These are phyloP conservation scores for Glonium stellatum DNA, from an alignment of 495 filamentous ascomycete species.

Conservation along the genomic window DNA sequence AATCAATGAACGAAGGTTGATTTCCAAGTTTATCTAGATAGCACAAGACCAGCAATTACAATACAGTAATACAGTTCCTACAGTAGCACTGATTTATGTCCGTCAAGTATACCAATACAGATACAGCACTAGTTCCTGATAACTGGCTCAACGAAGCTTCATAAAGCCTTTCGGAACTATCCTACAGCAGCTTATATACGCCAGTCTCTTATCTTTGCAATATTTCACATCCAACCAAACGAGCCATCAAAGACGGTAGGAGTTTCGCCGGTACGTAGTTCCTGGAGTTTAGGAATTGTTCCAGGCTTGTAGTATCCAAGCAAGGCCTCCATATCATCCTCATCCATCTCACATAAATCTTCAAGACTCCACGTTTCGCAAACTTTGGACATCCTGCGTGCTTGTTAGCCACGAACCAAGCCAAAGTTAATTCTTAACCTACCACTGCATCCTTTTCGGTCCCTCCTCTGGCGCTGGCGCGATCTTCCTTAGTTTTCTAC, in stretches of 20 bases:
- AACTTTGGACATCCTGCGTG: conserved; percentile 71
- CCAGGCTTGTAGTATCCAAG: conserved; percentile 58
- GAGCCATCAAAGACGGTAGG: conserved; percentile 34
- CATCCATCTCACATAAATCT: conserved; percentile 76
- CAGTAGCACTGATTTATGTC: no score
- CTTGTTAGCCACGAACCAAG: background rate
- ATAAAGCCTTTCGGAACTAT: no score
- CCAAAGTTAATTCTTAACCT: conserved; percentile 22
- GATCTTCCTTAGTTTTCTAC: conserved; percentile 69
- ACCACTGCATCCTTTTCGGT: conserved; percentile 88
- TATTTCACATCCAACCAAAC: conserved; percentile 30
- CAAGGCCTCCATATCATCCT: conserved; percentile 74
- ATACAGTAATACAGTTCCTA: no score
- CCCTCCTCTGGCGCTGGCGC: conserved; percentile 69
- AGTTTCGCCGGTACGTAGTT: conserved; percentile 31
- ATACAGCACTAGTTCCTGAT: no score
- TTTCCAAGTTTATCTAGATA: no score
- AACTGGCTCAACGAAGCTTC: no score
- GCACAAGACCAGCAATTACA: background rate
- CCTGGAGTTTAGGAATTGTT: conserved; percentile 33
- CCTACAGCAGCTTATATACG: background rate
- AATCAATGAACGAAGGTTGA: no score
- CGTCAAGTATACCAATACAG: no score
- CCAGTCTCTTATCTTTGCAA: background rate
- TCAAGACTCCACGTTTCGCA: conserved; percentile 83